Base-by-base conservation (phyloP, 1,284 basidiomycete species). In the Flammula alnicola region DNA sequence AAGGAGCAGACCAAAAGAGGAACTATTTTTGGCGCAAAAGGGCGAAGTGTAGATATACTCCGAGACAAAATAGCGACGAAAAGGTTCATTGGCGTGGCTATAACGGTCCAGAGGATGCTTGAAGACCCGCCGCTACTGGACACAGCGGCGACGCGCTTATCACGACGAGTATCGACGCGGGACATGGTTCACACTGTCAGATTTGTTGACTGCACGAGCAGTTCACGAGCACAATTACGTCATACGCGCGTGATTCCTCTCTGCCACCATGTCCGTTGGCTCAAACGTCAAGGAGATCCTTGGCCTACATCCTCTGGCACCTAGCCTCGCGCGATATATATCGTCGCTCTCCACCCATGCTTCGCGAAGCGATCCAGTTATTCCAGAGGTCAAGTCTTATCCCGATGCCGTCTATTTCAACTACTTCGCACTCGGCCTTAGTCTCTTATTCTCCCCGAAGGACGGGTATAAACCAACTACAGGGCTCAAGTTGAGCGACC, bases 361-460 rank as follows among this genome's bases (percentile, higher is more conserved):
- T 6, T 42, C 55, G 11, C 12, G 47, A 58, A 50, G 46, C 48
- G 30, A 40, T 48, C 47, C 50, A 57, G 41, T 40, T 36, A 55
- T 52, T n/a, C 83, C 87, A 8, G 80, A 89, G 52, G 70, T 91
- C 66, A 93, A 91, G 65, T 71, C 83, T 0, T 95, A 92, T 67
- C 66, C 87, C 29, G 92, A 95, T 67, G 80, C 80, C 3, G 82
- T 92, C 51, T 97, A 94, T 72, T 80, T 89, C 72, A 95, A 92
- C 68, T 93, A 93, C 72, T 81, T 79, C 63, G 23, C 76, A 1
- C 76, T 93, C 26, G 93, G 93, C 9, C 59, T 95, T 58, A 94
- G 91, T 53, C 70, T 95, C 32, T 81, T 88, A 61, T 87, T 88
- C 70, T 64, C 76, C 22, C 83, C 86, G 2, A 63, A 70, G 45